Evolutionary conservation across 2,329 filamentous ascomycete species (phyloP).

Genomic region (Geosmithia morbida): DNA sequence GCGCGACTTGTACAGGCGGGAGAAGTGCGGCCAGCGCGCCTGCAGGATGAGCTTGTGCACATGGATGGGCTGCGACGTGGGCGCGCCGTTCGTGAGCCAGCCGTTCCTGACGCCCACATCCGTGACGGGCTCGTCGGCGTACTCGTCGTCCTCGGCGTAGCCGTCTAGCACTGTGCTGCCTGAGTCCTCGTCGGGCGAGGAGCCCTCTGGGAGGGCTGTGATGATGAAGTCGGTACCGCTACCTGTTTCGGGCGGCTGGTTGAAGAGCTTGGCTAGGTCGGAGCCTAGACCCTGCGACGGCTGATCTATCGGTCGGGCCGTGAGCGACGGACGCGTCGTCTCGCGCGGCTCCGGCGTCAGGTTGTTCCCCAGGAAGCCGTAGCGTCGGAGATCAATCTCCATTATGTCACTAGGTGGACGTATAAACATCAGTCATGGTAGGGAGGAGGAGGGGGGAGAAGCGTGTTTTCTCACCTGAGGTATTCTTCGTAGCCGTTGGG

Average conservation of each 20-base stretch:
- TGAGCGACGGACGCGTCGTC: slow-evolving; percentile 33
- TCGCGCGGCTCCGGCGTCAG: slow-evolving; percentile 38
- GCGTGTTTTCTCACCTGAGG: slow-evolving; percentile 46
- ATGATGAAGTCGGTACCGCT: slow-evolving; percentile 85
- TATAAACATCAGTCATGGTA: neutral
- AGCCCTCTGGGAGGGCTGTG: slow-evolving; percentile 47
- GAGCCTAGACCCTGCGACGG: slow-evolving; percentile 60
- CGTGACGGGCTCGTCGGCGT: slow-evolving; percentile 22
- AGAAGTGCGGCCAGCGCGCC: slow-evolving; percentile 93
- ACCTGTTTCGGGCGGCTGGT: slow-evolving; percentile 68
- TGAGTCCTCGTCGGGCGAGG: slow-evolving; percentile 56
- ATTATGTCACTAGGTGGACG: slow-evolving; percentile 55
- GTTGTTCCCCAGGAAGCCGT: slow-evolving; percentile 78
- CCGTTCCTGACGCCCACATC: slow-evolving; percentile 29
- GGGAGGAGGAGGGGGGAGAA: neutral
- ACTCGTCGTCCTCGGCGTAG: slow-evolving; percentile 27
- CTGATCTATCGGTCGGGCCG: slow-evolving; percentile 31
- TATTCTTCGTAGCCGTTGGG: slow-evolving; percentile 74
- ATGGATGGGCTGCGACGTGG: slow-evolving; percentile 72
- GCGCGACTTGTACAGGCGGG: slow-evolving; percentile 77
- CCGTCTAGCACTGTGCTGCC: slow-evolving; percentile 45
- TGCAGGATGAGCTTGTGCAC: slow-evolving; percentile 92
- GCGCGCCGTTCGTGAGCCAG: slow-evolving; percentile 46
- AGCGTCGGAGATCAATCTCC: slow-evolving; percentile 81
- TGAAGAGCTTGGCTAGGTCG: slow-evolving; percentile 78